phyloP scores from a whole-genome alignment of 2,329 filamentous ascomycete genomes.

The Xylariaceae sp. region DNA sequence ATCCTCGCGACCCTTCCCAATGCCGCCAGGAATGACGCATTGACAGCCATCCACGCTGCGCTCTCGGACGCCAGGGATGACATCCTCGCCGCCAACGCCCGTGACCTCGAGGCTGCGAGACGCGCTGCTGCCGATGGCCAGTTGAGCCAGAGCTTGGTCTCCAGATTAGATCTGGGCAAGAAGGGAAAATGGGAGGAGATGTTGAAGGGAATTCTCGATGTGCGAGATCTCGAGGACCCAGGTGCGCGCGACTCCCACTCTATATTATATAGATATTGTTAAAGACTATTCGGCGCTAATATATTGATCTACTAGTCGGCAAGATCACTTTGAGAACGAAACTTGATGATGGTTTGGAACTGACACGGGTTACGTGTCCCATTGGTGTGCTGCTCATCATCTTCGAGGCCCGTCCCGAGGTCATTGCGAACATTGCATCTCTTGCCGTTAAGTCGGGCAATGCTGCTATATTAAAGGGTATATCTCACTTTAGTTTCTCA shows the following conservation, averaged over 20 bases:
- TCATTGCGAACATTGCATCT: conserved; percentile 96
- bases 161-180: conserved; percentile 78
- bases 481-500: too few species aligned
- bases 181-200: conserved; percentile 96
- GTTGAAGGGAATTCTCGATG: conserved; percentile 89
- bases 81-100: conserved; percentile 82
- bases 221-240: conserved; percentile 77
- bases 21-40: conserved; percentile 72
- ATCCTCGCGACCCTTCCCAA: conserved; percentile 74
- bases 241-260: conserved; percentile 42
- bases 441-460: conserved; percentile 97
- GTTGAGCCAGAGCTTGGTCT: conserved; percentile 76
- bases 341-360: conserved; percentile 76
- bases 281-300: background rate
- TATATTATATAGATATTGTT: too few species aligned
- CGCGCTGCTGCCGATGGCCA: conserved; percentile 68
- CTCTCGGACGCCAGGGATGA: conserved; percentile 62
- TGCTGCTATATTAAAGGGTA: conserved; percentile 88
- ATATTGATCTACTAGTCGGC: conserved; percentile 55
- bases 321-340: conserved; percentile 76
- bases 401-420: conserved; percentile 94
- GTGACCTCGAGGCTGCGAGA: conserved; percentile 70
- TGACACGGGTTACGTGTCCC: conserved; percentile 86
- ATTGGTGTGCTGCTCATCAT: conserved; percentile 98
- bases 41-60: conserved; percentile 77